Conservation (phyloP, 257 asterid genomes). For the Solanum pennellii region DNA sequence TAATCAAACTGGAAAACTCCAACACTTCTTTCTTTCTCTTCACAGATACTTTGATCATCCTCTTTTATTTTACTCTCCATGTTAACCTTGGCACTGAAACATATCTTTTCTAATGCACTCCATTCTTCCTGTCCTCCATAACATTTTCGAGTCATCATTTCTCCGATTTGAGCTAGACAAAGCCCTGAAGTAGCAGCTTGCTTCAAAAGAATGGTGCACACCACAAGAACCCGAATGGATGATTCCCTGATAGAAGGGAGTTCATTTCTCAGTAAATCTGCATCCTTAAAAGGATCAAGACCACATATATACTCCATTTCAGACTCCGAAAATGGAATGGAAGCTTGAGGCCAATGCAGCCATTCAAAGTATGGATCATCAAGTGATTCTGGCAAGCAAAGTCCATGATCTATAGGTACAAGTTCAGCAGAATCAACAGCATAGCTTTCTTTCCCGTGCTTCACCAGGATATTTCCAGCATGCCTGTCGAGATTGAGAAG, state of each 20-base stretch:
- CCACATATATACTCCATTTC: conserved; percentile 57
- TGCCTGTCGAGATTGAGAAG: conserved; percentile 91
- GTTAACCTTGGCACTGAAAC: conserved; percentile 47
- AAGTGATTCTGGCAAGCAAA: conserved; percentile 83
- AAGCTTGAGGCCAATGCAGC: conserved; percentile 95
- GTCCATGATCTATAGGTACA: conserved; percentile 92
- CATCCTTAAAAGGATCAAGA: conserved; percentile 77
- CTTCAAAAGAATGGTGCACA: conserved; percentile 73
- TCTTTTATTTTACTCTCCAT: conserved; percentile 16
- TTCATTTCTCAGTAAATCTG: conserved; percentile 47
- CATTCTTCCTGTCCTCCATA: conserved; percentile 53
- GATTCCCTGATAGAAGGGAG: conserved; percentile 69
- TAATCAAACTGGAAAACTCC: conserved; percentile 42
- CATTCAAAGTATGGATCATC: conserved; percentile 97
- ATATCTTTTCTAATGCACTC: conserved; percentile 62
- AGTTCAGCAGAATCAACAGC: conserved; percentile 56
- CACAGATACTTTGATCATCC: conserved; percentile 1
- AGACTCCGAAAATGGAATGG: conserved; percentile 69
- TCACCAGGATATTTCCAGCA: conserved; percentile 86
- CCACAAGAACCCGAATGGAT: conserved; percentile 65
- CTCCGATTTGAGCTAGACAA: conserved; percentile 84
- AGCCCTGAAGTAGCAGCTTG: conserved; percentile 51
- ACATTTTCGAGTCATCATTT: conserved; percentile 76
- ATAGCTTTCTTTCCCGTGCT: conserved; percentile 36
- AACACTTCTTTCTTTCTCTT: conserved; percentile 18